Evolutionary conservation across 345 rosid genomes (phyloP).

Genomic region (Eucalyptus caleyi): DNA sequence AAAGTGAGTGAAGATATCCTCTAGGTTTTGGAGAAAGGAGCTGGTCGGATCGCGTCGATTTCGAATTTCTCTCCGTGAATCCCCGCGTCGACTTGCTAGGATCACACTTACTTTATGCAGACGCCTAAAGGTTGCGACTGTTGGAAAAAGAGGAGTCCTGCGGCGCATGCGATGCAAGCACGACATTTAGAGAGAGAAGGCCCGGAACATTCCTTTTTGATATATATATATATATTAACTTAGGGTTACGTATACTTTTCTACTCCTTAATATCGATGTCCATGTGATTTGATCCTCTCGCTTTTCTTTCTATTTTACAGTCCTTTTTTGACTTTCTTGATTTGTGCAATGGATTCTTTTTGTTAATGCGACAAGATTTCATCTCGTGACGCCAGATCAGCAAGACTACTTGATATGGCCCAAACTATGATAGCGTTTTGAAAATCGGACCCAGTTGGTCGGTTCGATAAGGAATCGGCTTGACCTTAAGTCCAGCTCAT

Average conservation of each 20-base stretch:
- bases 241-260: not conserved
- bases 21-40: not conserved
- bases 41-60: not conserved
- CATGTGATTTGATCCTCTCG: not conserved
- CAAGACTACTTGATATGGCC: not conserved
- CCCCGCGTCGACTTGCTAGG: not conserved
- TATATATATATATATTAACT: too few relatives aligned
- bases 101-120: not conserved
- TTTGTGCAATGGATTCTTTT: not conserved
- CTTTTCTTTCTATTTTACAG: not conserved
- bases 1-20: not conserved
- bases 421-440: fast-evolving
- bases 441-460: not conserved
- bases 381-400: not conserved
- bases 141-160: not conserved
- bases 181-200: not conserved
- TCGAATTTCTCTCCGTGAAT: not conserved
- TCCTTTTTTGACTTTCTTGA: not conserved
- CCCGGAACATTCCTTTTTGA: not conserved
- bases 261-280: not conserved
- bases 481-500: not conserved
- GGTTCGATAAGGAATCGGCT: not conserved
- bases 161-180: not conserved
- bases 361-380: not conserved
- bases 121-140: not conserved